These are phyloP conservation scores for Hippophae rhamnoides DNA, from an alignment of 306 rosid genomes.

Conservation along the genomic window DNA sequence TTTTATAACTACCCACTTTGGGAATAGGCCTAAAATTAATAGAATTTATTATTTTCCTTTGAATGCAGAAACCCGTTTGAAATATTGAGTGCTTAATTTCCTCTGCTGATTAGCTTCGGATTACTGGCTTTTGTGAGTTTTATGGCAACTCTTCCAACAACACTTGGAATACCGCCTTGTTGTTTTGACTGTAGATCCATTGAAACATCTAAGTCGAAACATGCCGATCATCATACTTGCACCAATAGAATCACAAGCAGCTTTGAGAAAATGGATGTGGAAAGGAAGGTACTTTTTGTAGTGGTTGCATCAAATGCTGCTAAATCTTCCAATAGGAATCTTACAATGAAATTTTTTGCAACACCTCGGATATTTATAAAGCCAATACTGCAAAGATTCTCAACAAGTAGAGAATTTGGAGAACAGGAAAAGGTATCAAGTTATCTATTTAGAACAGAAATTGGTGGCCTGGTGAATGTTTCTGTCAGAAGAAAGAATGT, in stretches of 20 bases:
- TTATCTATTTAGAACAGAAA: conserved; percentile 69
- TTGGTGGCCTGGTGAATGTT: conserved; percentile 53
- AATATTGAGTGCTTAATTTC: background rate
- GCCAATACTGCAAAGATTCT: conserved; percentile 23
- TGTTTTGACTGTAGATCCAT: conserved; percentile 17
- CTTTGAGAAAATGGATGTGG: conserved; percentile 24
- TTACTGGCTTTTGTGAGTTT: conserved; percentile 12
- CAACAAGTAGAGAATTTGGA: conserved; percentile 22
- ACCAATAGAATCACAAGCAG: conserved; percentile 11
- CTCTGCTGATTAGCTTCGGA: conserved; percentile 11
- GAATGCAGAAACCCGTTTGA: background rate
- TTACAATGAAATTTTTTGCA: conserved; percentile 28
- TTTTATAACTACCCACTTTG: too few relatives aligned
- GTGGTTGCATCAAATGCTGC: conserved; percentile 13
- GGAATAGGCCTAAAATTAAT: too few relatives aligned
- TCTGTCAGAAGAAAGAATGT: conserved; percentile 42
- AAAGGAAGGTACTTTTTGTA: conserved; percentile 24
- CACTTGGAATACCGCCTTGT: conserved; percentile 22
- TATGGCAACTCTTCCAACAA: conserved; percentile 49
- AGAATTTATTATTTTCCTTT: too few relatives aligned
- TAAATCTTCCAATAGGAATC: conserved; percentile 13
- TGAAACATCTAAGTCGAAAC: conserved; percentile 21
- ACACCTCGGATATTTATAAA: conserved; percentile 35
- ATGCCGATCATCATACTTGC: conserved; percentile 17
- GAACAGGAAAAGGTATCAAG: conserved; percentile 26